Evolutionary conservation across 441 rosid species (phyloP).

Genomic region (Breynia disticha): DNA sequence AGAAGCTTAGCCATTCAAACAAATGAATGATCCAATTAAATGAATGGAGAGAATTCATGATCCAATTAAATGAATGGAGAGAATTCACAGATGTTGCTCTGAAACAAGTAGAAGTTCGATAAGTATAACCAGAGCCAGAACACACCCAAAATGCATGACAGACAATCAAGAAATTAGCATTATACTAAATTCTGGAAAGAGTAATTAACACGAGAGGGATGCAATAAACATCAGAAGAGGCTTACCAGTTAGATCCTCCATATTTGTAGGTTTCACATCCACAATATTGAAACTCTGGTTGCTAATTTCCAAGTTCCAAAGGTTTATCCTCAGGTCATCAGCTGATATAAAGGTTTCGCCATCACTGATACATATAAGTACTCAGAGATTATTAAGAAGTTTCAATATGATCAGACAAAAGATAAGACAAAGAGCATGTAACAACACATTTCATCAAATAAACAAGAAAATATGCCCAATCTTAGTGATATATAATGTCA

Average conservation of each 20-base stretch:
- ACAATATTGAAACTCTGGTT: constrained; percentile 84
- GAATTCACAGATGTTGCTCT: not conserved
- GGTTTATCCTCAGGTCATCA: constrained; percentile 85
- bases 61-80: too few relatives aligned
- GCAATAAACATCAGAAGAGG: not conserved
- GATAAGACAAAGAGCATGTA: too few relatives aligned
- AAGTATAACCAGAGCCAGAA: too few relatives aligned
- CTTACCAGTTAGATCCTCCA: constrained; percentile 90
- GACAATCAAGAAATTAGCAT: not conserved
- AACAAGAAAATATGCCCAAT: not conserved
- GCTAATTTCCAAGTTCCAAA: constrained; percentile 87
- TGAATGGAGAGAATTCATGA: not conserved
- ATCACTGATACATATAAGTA: constrained; percentile 34
- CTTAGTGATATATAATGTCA: not conserved
- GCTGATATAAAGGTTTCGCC: constrained; percentile 92
- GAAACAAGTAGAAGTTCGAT: too few relatives aligned
- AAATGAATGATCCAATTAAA: not conserved
- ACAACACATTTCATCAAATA: too few relatives aligned
- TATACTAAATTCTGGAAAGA: too few relatives aligned
- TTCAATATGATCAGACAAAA: not conserved
- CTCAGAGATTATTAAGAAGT: constrained; percentile 2
- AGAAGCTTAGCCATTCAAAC: too few relatives aligned
- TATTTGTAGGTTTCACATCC: constrained; percentile 81
- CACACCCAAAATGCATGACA: not conserved
- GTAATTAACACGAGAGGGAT: not conserved